These are phyloP conservation scores for Lipomyces sp. DNA, from an alignment of 805 yeast species.

Conservation along the genomic window DNA sequence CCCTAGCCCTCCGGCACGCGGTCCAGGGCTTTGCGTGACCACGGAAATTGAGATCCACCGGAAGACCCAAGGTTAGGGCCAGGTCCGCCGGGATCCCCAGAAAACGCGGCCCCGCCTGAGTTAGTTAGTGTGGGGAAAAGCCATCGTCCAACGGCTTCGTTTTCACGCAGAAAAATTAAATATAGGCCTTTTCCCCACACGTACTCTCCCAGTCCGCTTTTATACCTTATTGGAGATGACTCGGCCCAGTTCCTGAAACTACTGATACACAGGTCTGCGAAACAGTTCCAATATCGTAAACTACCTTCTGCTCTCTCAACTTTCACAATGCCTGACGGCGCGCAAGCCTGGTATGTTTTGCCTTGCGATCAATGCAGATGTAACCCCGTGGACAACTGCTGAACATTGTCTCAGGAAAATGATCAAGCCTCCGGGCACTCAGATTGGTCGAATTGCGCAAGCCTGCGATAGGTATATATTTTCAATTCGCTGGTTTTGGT, in stretches of 20 bases:
- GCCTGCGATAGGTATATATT: slow-evolving; percentile 80
- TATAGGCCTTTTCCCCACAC: background rate
- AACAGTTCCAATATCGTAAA: background rate
- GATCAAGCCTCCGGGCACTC: slow-evolving; percentile 71
- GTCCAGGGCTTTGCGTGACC: no score
- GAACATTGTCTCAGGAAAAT: slow-evolving; percentile 49
- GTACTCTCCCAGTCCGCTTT: background rate
- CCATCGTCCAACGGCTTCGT: background rate
- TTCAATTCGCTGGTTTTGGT: background rate
- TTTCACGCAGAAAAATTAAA: background rate
- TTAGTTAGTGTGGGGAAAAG: background rate
- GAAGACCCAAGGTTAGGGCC: background rate
- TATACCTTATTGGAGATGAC: no score
- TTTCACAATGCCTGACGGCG: slow-evolving; percentile 48
- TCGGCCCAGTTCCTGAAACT: no score
- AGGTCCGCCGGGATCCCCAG: background rate
- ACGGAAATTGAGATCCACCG: background rate
- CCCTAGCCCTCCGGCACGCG: background rate
- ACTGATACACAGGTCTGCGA: background rate
- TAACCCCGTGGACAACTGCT: background rate
- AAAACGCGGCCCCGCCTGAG: background rate
- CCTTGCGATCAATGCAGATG: background rate
- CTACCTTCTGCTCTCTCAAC: slow-evolving; percentile 1
- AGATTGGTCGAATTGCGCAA: slow-evolving; percentile 76
- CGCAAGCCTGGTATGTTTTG: slow-evolving; percentile 46